These are phyloP conservation scores for Trichoderma gracile DNA, from an alignment of 2,329 filamentous ascomycete genomes.

Conservation along the genomic window DNA sequence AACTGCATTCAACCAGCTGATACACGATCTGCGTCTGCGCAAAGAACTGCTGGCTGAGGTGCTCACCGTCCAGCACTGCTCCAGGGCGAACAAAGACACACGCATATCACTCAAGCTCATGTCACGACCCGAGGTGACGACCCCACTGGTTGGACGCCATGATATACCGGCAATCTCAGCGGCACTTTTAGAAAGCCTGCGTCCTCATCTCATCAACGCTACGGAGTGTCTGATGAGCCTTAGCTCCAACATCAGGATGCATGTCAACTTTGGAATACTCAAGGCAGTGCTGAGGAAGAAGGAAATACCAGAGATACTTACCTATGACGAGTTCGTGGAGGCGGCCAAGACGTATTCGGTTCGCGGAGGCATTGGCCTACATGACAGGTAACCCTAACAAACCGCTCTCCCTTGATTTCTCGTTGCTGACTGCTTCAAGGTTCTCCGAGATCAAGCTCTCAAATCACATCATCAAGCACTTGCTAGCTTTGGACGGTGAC, in stretches of 20 bases:
- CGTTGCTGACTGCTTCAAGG: constrained; percentile 3
- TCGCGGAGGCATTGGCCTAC: constrained; percentile 36
- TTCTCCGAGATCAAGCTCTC: constrained; percentile 18
- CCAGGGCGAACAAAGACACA: constrained; percentile 23
- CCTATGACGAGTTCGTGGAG: constrained; percentile 32
- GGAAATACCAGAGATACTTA: constrained; percentile 30
- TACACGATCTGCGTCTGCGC: constrained; percentile 39
- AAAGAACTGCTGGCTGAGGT: constrained; percentile 31
- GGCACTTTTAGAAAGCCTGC: constrained; percentile 30
- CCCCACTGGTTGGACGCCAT: neutral
- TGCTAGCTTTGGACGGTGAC: constrained; percentile 13
- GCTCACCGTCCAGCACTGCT: constrained; percentile 36
- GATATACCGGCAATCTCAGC: constrained; percentile 3
- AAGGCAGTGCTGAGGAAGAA: constrained; percentile 34
- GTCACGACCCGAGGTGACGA: constrained; percentile 31
- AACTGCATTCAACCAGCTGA: constrained; percentile 35
- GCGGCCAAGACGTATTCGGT: constrained; percentile 34
- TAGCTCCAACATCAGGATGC: constrained; percentile 35
- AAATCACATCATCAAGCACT: constrained; percentile 20
- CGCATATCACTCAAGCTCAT: constrained; percentile 32
- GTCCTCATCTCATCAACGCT: constrained; percentile 30
- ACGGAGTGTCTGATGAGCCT: constrained; percentile 33
- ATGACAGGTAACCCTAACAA: constrained; percentile 32
- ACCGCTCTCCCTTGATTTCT: neutral
- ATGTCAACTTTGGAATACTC: constrained; percentile 39